Conservation (phyloP, 2,329 filamentous ascomycete species). For the Verticillium dahliae region DNA sequence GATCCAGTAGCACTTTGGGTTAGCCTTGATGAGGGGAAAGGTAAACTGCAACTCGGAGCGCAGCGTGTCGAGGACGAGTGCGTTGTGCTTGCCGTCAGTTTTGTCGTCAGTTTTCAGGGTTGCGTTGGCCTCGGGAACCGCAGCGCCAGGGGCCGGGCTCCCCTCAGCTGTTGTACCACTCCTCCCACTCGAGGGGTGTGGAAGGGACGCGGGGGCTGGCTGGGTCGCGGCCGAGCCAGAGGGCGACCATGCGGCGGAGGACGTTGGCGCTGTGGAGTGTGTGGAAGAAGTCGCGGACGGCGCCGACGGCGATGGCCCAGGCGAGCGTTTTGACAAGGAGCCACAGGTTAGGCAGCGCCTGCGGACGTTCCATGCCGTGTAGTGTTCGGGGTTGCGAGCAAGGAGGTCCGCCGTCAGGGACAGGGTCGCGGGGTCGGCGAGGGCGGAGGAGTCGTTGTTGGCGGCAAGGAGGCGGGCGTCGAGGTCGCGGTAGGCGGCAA, state of each 20-base stretch:
- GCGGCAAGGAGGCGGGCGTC: constrained; percentile 33
- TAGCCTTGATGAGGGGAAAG: constrained; percentile 75
- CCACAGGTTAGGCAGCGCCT: constrained; percentile 60
- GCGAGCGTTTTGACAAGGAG: constrained; percentile 47
- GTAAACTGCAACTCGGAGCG: constrained; percentile 72
- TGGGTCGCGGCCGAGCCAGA: constrained; percentile 47
- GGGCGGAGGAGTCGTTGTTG: constrained; percentile 9
- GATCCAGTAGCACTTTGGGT: constrained; percentile 98
- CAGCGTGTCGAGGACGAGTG: constrained; percentile 41
- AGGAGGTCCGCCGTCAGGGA: constrained; percentile 66
- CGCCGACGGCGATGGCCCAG: constrained; percentile 47
- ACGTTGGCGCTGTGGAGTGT: constrained; percentile 54
- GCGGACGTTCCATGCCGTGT: constrained; percentile 86
- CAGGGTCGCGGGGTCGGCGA: constrained; percentile 47
- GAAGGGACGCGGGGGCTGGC: constrained; percentile 38
- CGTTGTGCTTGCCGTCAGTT: neutral
- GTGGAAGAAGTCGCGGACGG: constrained; percentile 47
- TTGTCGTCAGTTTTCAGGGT: neutral
- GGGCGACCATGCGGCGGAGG: constrained; percentile 51
- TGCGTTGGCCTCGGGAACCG: neutral
- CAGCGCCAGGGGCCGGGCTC: constrained; percentile 21
- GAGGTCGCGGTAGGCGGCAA: constrained; percentile 66
- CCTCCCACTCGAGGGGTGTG: constrained; percentile 32
- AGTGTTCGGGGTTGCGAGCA: constrained; percentile 77
- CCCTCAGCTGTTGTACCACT: constrained; percentile 48